Evolutionary conservation across 768 basidiomycete genomes (phyloP).

Genomic region (Phlebiopsis gigantea): DNA sequence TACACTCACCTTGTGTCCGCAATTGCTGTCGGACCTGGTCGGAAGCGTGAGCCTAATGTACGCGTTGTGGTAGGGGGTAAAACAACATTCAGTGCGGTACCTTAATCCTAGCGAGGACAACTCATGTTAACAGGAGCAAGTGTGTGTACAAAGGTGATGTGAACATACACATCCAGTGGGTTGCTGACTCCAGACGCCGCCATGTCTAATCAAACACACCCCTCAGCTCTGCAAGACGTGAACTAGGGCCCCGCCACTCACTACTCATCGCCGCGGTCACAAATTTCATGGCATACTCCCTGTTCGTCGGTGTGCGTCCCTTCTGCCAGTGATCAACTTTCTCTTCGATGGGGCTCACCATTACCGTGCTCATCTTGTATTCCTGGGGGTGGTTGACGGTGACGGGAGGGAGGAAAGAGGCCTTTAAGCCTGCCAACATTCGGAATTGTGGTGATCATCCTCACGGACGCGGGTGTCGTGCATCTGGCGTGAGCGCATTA

Average conservation of each 20-base stretch:
- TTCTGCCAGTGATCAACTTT: constrained; percentile 15
- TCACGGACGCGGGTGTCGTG: constrained; percentile 4
- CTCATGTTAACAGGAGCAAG: not conserved
- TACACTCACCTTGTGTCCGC: constrained; percentile 23
- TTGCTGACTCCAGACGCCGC: constrained; percentile 30
- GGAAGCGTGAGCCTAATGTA: not conserved
- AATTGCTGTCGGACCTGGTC: constrained; percentile 30
- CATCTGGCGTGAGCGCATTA: not conserved
- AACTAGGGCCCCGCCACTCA: constrained; percentile 19
- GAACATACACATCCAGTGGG: constrained; percentile 29
- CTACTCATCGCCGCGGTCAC: constrained; percentile 26
- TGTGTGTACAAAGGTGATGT: not conserved
- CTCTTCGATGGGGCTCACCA: constrained; percentile 19
- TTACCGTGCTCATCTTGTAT: constrained; percentile 9
- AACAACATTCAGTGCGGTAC: constrained; percentile 8
- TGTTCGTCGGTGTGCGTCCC: constrained; percentile 5
- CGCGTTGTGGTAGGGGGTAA: not conserved
- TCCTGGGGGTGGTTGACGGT: not conserved
- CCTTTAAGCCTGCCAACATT: not conserved
- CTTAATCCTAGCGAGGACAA: constrained; percentile 20
- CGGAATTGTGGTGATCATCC: constrained; percentile 1
- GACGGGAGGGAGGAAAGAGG: not conserved
- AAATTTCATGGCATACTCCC: constrained; percentile 26
- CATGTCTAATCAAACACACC: constrained; percentile 26
- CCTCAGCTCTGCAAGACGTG: too few relatives aligned